These are phyloP conservation scores for Vanrija sp. DNA, from an alignment of 1,284 basidiomycete genomes.

Conservation along the genomic window DNA sequence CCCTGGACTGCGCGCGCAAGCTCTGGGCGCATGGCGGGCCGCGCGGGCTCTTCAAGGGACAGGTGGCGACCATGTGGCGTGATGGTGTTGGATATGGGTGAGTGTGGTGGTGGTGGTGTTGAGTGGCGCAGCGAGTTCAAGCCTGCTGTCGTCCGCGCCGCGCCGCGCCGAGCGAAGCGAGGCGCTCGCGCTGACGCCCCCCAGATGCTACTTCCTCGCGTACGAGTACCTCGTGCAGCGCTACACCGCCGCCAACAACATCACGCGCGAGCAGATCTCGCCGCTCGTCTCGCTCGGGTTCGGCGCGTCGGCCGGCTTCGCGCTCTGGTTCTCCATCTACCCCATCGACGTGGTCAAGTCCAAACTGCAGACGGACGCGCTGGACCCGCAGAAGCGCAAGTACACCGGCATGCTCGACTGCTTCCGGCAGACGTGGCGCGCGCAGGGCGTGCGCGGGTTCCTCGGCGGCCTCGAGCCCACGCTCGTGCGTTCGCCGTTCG, in stretches of 20 bases:
- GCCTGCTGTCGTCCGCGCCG: neutral
- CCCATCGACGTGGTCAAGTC: constrained; percentile 94
- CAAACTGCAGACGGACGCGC: constrained; percentile 90
- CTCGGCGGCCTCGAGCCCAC: constrained; percentile 85
- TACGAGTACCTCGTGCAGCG: constrained; percentile 90
- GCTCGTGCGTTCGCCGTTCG: constrained; percentile 62
- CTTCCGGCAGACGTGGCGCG: constrained; percentile 70
- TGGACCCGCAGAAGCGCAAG: constrained; percentile 66
- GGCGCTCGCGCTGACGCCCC: neutral
- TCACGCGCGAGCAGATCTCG: constrained; percentile 69
- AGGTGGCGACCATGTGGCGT: constrained; percentile 81
- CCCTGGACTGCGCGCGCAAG: constrained; percentile 77
- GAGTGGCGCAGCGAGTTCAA: neutral
- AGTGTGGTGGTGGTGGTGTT: constrained; percentile 8
- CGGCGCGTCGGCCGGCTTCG: constrained; percentile 67
- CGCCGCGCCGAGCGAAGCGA: too few relatives aligned
- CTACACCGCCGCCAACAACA: constrained; percentile 67
- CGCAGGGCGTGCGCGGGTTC: constrained; percentile 80
- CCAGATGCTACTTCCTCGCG: constrained; percentile 74
- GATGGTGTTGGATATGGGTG: constrained; percentile 77
- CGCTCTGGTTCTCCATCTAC: constrained; percentile 61
- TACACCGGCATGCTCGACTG: constrained; percentile 81
- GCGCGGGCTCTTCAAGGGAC: constrained; percentile 84
- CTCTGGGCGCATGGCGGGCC: constrained; percentile 68
- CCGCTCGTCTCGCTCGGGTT: constrained; percentile 74